A percentile compares a stretch with the other conserved stretches of the same genome.
Conservation (phyloP, 352 stramenopile species). For the Globisporangium spiculum region DNA sequence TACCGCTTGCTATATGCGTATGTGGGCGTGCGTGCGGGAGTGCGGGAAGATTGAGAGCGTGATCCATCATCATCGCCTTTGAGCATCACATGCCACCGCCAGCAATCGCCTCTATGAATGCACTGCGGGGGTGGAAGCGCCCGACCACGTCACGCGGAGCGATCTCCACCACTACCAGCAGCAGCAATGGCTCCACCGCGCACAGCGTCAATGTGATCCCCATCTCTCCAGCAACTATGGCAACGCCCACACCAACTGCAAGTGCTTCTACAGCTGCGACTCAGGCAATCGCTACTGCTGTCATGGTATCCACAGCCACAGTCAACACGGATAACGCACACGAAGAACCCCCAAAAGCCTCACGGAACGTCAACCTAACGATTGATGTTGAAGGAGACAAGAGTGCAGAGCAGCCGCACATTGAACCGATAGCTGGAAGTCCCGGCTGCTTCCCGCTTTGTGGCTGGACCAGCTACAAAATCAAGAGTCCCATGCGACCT, state of each 20-base stretch:
- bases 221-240: not conserved
- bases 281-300: not conserved
- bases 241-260: not conserved
- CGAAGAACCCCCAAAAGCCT: not conserved
- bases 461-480: conserved; percentile 6
- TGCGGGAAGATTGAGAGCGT: not conserved
- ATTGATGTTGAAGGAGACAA: conserved; percentile 4
- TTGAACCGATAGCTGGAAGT: not conserved
- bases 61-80: not conserved
- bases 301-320: not conserved
- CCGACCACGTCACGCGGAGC: not conserved
- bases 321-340: not conserved
- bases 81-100: too few relatives aligned
- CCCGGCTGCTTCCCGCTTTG: conserved; percentile 13
- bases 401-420: not conserved
- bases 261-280: not conserved
- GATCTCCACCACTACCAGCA: not conserved
- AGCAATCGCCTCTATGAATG: not conserved
- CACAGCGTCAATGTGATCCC: not conserved
- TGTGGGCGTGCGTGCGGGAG: not conserved
- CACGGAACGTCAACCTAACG: not conserved
- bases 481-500: conserved; percentile 6
- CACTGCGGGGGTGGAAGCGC: conserved; percentile 8
- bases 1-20: not conserved
- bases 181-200: not conserved